Percentiles rank a stretch among this genome's conserved stretches.
Conservation (phyloP, 2,329 filamentous ascomycete genomes). For the Diplodia corticola region DNA sequence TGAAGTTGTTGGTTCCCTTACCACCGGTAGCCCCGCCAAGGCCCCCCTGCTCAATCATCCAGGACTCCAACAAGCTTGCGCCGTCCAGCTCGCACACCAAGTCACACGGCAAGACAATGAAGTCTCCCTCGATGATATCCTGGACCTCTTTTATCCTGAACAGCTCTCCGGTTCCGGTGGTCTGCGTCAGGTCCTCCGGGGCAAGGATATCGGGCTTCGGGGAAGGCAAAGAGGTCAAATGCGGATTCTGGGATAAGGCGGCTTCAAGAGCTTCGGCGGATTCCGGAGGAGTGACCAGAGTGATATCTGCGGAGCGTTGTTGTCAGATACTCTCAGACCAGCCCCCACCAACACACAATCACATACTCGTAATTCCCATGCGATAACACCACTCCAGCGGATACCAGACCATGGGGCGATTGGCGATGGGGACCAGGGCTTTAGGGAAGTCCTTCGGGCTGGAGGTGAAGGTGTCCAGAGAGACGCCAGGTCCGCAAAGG, state of each 20-base stretch:
- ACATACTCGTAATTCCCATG: conserved; percentile 72
- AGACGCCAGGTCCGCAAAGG: conserved; percentile 78
- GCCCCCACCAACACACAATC: neutral
- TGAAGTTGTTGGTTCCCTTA: conserved; percentile 44
- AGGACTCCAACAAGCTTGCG: conserved; percentile 79
- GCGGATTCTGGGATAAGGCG: conserved; percentile 75
- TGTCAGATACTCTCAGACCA: conserved; percentile 13
- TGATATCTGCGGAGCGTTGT: conserved; percentile 43
- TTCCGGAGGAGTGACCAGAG: conserved; percentile 58
- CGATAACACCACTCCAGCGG: conserved; percentile 82
- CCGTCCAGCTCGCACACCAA: conserved; percentile 87
- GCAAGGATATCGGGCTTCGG: conserved; percentile 75
- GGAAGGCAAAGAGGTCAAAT: conserved; percentile 70
- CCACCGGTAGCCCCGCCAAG: conserved; percentile 61
- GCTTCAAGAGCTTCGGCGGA: conserved; percentile 67
- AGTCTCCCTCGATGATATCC: conserved; percentile 77
- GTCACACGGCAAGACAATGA: conserved; percentile 89
- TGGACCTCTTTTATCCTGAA: conserved; percentile 81
- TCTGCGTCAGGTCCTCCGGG: conserved; percentile 73
- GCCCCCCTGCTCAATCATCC: conserved; percentile 82
- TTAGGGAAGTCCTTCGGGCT: conserved; percentile 80
- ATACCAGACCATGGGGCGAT: conserved; percentile 88
- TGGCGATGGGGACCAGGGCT: conserved; percentile 78
- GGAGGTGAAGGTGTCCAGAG: conserved; percentile 78
- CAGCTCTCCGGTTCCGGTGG: conserved; percentile 86